Evolutionary conservation across 1,284 basidiomycete species (phyloP).

Genomic region (Gomphus bonarii): DNA sequence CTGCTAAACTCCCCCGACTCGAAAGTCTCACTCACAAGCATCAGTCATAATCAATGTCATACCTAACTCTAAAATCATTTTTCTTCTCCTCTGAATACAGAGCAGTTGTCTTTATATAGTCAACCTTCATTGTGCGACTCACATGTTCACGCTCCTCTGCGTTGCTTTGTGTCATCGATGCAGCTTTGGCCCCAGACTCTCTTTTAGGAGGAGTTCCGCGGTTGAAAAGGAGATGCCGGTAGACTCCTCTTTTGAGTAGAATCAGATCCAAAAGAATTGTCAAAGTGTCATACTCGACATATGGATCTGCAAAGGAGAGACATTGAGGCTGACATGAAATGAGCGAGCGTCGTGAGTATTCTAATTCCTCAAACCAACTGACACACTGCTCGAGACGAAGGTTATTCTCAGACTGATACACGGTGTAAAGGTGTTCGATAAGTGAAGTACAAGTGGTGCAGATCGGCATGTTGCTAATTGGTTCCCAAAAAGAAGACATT

Average conservation of each 20-base stretch:
- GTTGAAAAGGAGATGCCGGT: slow-evolving; percentile 86
- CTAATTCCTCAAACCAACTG: slow-evolving; percentile 22
- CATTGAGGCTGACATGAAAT: slow-evolving; percentile 40
- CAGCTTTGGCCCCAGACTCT: slow-evolving; percentile 16
- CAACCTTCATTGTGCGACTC: neutral
- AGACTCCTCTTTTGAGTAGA: slow-evolving; percentile 79
- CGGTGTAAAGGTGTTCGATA: slow-evolving; percentile 67
- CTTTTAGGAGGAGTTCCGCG: slow-evolving; percentile 55
- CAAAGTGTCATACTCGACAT: slow-evolving; percentile 79
- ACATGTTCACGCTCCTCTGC: neutral
- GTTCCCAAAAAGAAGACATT: neutral
- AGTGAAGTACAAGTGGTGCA: slow-evolving; percentile 71
- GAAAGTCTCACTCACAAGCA: slow-evolving; percentile 44
- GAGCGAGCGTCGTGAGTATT: neutral
- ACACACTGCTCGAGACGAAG: slow-evolving; percentile 76
- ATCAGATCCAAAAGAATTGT: slow-evolving; percentile 78
- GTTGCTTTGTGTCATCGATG: neutral
- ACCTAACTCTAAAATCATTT: slow-evolving; percentile 46
- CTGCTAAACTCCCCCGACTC: neutral
- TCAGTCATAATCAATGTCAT: slow-evolving; percentile 48
- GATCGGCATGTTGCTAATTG: slow-evolving; percentile 64
- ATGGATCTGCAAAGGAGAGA: slow-evolving; percentile 72
- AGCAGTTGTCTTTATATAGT: neutral
- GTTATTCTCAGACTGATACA: slow-evolving; percentile 78
- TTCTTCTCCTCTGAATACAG: slow-evolving; percentile 40